A percentile compares a stretch with the other conserved stretches of the same genome.
Conservation (phyloP, 2,329 filamentous ascomycete species). For the Verticillium tricorpus region DNA sequence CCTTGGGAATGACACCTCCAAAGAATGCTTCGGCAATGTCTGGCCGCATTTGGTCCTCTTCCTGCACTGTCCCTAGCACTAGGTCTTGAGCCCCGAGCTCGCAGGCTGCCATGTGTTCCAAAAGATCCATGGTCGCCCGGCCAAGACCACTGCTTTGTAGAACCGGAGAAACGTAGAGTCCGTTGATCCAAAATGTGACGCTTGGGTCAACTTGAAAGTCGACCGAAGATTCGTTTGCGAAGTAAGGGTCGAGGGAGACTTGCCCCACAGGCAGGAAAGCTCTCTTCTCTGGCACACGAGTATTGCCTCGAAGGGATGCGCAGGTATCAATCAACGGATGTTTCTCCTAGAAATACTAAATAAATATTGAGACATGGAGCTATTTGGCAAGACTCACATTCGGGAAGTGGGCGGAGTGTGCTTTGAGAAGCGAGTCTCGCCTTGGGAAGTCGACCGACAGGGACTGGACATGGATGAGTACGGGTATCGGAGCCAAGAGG, state of each 20-base stretch:
- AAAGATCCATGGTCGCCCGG: conserved; percentile 21
- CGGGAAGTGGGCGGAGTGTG: conserved; percentile 16
- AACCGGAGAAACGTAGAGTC: conserved; percentile 19
- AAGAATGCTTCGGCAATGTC: background rate
- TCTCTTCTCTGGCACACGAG: conserved; percentile 2
- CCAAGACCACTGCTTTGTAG: conserved; percentile 21
- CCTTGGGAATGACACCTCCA: background rate
- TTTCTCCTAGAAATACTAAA: conserved; percentile 5
- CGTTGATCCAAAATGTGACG: conserved; percentile 24
- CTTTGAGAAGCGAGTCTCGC: conserved; percentile 11
- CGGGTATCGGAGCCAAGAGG: background rate
- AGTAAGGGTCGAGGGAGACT: conserved; percentile 20
- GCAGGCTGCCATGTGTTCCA: conserved; percentile 19
- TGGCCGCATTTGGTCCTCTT: conserved; percentile 13
- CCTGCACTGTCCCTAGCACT: conserved; percentile 20
- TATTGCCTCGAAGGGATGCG: conserved; percentile 2
- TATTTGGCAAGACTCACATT: conserved; percentile 2
- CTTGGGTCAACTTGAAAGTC: conserved; percentile 14
- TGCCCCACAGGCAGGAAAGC: conserved; percentile 25
- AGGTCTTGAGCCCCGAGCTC: conserved; percentile 18
- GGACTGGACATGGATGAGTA: conserved; percentile 5
- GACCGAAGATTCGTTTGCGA: conserved; percentile 7
- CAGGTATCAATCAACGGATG: conserved; percentile 12
- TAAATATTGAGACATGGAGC: no score
- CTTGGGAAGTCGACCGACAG: conserved; percentile 8